These are phyloP conservation scores for Millerozyma miso DNA, from an alignment of 805 yeast genomes.

Conservation along the genomic window DNA sequence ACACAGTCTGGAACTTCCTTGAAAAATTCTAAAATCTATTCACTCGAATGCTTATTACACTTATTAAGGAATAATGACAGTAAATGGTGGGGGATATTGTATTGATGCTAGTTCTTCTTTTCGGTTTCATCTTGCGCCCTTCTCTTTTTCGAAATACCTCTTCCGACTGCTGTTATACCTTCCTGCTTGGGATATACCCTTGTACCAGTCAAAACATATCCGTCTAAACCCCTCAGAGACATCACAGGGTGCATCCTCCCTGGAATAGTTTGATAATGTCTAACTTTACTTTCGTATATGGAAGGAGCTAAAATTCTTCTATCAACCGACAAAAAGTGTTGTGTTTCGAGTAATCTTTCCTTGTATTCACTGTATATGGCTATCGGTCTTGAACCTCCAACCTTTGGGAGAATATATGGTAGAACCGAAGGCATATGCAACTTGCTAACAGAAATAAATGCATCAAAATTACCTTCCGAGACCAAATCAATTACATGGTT, in stretches of 20 bases:
- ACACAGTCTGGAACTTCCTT: constrained; percentile 5
- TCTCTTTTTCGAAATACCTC: constrained; percentile 47
- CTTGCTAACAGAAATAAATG: constrained; percentile 67
- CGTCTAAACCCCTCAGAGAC: constrained; percentile 93
- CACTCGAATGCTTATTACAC: background rate
- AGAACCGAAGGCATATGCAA: constrained; percentile 64
- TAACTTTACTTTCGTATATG: constrained; percentile 73
- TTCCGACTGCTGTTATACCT: constrained; percentile 63
- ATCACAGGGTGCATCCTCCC: constrained; percentile 93
- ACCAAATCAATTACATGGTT: constrained; percentile 49
- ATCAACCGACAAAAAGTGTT: constrained; percentile 63
- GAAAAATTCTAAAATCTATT: background rate
- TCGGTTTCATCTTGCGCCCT: constrained; percentile 5
- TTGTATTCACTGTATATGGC: constrained; percentile 79
- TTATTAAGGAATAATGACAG: background rate
- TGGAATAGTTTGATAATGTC: constrained; percentile 87
- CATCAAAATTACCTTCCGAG: constrained; percentile 61
- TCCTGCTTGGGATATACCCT: constrained; percentile 67
- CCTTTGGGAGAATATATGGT: constrained; percentile 53
- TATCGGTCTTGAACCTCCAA: constrained; percentile 84
- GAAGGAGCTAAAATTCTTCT: constrained; percentile 76
- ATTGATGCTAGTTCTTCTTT: background rate
- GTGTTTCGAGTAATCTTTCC: constrained; percentile 72
- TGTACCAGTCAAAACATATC: constrained; percentile 75
- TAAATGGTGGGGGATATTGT: background rate